A percentile compares a stretch with the other conserved stretches of the same genome.
Evolutionary conservation across 306 rosid species (phyloP).

Genomic region (Herpetospermum pedunculosum): DNA sequence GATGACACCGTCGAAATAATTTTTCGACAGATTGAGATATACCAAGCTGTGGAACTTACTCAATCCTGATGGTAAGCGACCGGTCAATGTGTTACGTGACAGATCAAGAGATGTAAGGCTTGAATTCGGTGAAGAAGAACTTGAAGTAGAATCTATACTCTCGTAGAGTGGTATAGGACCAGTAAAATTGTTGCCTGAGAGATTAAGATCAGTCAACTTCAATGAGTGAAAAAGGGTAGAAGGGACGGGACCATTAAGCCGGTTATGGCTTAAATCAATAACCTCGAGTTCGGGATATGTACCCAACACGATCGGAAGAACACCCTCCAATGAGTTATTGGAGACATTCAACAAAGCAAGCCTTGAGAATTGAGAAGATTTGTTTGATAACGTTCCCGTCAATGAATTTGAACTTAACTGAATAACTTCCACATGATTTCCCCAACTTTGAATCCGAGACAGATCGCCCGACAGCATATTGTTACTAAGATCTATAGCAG

Average conservation of each 20-base stretch:
- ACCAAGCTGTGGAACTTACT: constrained; percentile 36
- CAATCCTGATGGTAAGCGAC: constrained; percentile 38
- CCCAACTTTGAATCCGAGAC: constrained; percentile 61
- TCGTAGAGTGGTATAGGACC: constrained; percentile 42
- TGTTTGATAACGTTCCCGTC: constrained; percentile 39
- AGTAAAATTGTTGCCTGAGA: constrained; percentile 48
- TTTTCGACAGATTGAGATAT: constrained; percentile 43
- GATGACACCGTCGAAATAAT: constrained; percentile 49
- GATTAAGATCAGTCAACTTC: constrained; percentile 45
- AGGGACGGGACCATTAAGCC: constrained; percentile 46
- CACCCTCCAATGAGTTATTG: constrained; percentile 54
- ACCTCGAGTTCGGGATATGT: constrained; percentile 50
- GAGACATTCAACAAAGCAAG: constrained; percentile 41
- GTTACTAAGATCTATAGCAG: constrained; percentile 56
- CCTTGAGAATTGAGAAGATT: constrained; percentile 51
- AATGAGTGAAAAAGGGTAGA: constrained; percentile 42
- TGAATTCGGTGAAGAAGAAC: constrained; percentile 19
- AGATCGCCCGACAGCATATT: constrained; percentile 49
- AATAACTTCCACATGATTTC: constrained; percentile 60
- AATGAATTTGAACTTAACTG: constrained; percentile 52
- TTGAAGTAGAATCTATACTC: constrained; percentile 9
- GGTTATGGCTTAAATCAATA: constrained; percentile 60
- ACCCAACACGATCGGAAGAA: constrained; percentile 49
- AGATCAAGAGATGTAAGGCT: constrained; percentile 54
- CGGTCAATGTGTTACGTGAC: constrained; percentile 56